A percentile compares a stretch with the other conserved stretches of the same genome.
Evolutionary conservation across 108 stramenopile genomes (phyloP).

Genomic region (Cyclotella atomus): DNA sequence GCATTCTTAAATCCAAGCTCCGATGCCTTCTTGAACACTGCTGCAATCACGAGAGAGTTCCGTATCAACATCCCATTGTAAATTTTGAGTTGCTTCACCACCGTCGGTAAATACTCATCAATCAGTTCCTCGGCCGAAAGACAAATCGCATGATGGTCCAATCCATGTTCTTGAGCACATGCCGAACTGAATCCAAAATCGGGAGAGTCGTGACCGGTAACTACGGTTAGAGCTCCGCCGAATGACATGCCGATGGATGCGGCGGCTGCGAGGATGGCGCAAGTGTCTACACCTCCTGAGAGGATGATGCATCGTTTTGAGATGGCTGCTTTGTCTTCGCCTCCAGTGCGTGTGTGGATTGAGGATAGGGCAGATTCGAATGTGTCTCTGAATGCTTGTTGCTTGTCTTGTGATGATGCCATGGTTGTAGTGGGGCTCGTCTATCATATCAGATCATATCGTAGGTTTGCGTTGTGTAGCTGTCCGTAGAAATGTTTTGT

Average conservation of each 20-base stretch:
- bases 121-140: conserved; percentile 49
- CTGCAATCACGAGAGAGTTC: conserved; percentile 58
- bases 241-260: conserved; percentile 30
- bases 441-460: too few species aligned
- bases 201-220: conserved; percentile 43
- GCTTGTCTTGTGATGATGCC: conserved; percentile 4
- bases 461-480: too few species aligned
- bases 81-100: conserved; percentile 38
- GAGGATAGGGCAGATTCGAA: conserved; percentile 34
- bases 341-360: conserved; percentile 29
- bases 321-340: neutral
- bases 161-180: conserved; percentile 42
- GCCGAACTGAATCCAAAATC: conserved; percentile 48
- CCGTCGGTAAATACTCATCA: conserved; percentile 34
- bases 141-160: conserved; percentile 41
- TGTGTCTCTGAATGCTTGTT: conserved; percentile 21
- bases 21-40: conserved; percentile 49
- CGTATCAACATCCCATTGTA: conserved; percentile 62
- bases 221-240: conserved; percentile 54
- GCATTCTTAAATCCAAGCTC: conserved; percentile 46
- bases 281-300: conserved; percentile 64
- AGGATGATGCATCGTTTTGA: conserved; percentile 49
- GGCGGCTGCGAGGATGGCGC: conserved; percentile 56
- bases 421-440: too few species aligned
- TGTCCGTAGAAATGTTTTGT: too few species aligned